phyloP scores from a whole-genome alignment of 1,139 yeast species.

The Diutina pseudorugosa region DNA sequence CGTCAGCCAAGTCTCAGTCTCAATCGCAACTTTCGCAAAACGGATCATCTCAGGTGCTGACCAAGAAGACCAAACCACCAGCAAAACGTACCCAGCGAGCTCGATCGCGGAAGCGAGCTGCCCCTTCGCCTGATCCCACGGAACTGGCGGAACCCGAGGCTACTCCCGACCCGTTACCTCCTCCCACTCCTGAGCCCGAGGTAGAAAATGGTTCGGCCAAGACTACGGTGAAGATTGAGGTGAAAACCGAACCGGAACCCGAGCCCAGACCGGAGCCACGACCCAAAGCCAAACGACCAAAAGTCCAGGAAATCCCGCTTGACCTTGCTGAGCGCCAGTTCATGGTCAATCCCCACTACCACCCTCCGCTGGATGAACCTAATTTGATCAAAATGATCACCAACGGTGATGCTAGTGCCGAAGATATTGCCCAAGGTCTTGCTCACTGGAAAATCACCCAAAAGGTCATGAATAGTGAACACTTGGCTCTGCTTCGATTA shows the following conservation, averaged over 20 bases:
- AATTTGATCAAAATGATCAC: not conserved
- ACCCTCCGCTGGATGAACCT: constrained; percentile 7
- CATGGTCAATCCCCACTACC: constrained; percentile 12
- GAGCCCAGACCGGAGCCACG: constrained; percentile 5
- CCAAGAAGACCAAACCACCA: not conserved
- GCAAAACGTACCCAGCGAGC: not conserved
- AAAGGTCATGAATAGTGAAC: not conserved
- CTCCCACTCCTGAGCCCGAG: not conserved
- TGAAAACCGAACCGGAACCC: constrained; percentile 4
- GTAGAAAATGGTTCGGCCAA: not conserved
- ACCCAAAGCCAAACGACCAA: not conserved
- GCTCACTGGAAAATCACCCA: constrained; percentile 8
- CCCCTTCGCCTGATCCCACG: not conserved
- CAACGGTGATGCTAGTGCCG: not conserved
- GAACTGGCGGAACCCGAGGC: not conserved
- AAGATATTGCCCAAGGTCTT: constrained; percentile 8
- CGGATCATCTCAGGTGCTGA: not conserved
- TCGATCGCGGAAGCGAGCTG: not conserved
- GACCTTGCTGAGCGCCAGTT: constrained; percentile 6
- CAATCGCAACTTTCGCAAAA: not conserved
- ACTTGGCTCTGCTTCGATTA: not conserved
- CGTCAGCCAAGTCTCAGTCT: not conserved
- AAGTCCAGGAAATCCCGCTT: constrained; percentile 6
- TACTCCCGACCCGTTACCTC: not conserved
- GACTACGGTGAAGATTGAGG: not conserved